phyloP scores from a whole-genome alignment of 192 early-diverging fungal genomes.

The Umbelopsis isabellina region DNA sequence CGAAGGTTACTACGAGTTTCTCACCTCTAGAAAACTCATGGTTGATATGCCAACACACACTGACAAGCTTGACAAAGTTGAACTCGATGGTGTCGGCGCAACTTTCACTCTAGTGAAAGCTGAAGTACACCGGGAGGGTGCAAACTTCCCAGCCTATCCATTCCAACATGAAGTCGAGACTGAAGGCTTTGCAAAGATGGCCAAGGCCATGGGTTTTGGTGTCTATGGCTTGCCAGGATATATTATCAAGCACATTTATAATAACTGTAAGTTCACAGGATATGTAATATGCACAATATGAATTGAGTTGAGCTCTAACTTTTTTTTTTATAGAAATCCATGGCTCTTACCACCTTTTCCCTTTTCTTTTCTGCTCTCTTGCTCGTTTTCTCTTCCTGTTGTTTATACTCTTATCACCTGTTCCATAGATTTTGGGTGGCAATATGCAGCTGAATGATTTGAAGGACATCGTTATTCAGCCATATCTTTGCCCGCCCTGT shows the following conservation, averaged over 20 bases:
- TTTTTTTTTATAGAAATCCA: background rate
- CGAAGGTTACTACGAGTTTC: slow-evolving; percentile 24
- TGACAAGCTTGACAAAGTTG: slow-evolving; percentile 32
- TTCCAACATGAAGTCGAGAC: slow-evolving; percentile 66
- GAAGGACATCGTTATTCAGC: too few species aligned
- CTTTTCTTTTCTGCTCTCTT: background rate
- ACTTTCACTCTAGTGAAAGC: slow-evolving; percentile 63
- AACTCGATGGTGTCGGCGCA: slow-evolving; percentile 58
- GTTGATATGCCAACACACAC: slow-evolving; percentile 23
- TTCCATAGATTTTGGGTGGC: too few species aligned
- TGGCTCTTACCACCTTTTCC: background rate
- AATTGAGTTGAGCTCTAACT: background rate
- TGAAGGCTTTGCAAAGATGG: slow-evolving; percentile 68
- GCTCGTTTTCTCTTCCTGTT: background rate
- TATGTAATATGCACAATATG: too few species aligned
- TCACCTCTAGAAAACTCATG: slow-evolving; percentile 18
- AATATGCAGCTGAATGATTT: too few species aligned
- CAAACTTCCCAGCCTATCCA: slow-evolving; percentile 57
- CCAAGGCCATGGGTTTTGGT: slow-evolving; percentile 61
- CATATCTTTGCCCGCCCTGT: background rate
- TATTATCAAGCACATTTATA: slow-evolving; percentile 54
- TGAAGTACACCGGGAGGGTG: slow-evolving; percentile 59
- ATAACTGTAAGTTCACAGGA: slow-evolving; percentile 8
- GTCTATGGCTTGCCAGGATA: slow-evolving; percentile 61
- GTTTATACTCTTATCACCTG: background rate